Percentiles rank a stretch among this genome's conserved stretches.
Conservation (phyloP, 2,329 filamentous ascomycete species). For the Colletotrichum sansevieriae region DNA sequence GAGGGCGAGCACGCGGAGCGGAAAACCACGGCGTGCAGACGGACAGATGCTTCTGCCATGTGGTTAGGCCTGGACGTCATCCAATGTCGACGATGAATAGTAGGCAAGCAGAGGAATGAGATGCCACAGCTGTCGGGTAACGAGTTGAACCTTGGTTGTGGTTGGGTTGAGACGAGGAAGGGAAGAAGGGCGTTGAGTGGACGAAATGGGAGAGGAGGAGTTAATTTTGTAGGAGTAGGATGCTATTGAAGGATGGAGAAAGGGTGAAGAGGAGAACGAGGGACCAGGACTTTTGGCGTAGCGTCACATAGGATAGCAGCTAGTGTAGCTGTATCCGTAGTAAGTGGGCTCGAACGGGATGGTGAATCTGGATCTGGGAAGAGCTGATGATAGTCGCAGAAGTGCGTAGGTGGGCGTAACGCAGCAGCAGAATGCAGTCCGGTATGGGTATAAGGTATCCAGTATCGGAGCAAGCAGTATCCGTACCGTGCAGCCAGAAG, state of each 20-base stretch:
- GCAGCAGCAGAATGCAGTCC: conserved; percentile 28
- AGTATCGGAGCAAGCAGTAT: conserved; percentile 28
- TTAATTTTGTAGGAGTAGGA: conserved; percentile 12
- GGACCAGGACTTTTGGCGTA: conserved; percentile 20
- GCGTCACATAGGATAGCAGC: conserved; percentile 19
- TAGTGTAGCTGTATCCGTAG: conserved; percentile 22
- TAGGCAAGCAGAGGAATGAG: not conserved
- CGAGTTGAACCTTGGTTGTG: not conserved
- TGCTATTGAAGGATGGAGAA: conserved; percentile 12
- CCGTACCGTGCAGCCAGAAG: conserved; percentile 34
- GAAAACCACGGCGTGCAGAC: not conserved
- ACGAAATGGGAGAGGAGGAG: conserved; percentile 11
- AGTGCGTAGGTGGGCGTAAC: conserved; percentile 22
- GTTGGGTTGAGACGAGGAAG: not conserved
- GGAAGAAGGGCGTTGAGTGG: not conserved
- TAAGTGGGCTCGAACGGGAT: conserved; percentile 18
- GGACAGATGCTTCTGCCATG: conserved; percentile 19
- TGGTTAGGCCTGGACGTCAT: conserved; percentile 1
- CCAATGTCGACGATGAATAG: not conserved
- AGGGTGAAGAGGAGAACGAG: conserved; percentile 17
- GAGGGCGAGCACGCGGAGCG: conserved; percentile 4
- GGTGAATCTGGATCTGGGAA: conserved; percentile 27
- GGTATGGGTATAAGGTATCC: conserved; percentile 20
- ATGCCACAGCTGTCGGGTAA: not conserved
- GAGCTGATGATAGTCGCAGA: conserved; percentile 17